phyloP scores from a whole-genome alignment of 371 early-diverging fungal genomes.

The Amoeboradix gromovi region DNA sequence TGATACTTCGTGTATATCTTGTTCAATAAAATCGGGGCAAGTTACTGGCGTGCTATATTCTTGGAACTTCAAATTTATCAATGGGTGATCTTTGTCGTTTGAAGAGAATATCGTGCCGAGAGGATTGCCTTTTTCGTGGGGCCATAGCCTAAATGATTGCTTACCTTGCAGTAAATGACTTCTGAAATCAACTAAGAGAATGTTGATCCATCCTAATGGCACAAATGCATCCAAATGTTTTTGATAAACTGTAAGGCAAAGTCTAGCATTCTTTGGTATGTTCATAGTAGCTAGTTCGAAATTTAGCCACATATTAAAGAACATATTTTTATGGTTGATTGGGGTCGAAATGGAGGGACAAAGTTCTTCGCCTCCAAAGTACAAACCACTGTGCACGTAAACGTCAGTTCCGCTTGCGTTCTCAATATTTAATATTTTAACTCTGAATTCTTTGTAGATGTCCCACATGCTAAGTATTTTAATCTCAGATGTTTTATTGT shows the following conservation, averaged over 20 bases:
- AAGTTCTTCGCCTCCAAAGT: constrained; percentile 1
- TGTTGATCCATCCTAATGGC: constrained; percentile 3
- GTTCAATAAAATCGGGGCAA: neutral
- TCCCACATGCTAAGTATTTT: constrained; percentile 2
- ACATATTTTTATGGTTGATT: neutral
- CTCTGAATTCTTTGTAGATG: constrained; percentile 1
- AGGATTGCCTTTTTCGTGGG: neutral
- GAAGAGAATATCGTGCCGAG: neutral
- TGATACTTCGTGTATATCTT: neutral
- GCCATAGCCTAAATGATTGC: constrained; percentile 1
- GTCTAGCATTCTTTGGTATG: constrained; percentile 2
- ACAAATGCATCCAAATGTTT: neutral
- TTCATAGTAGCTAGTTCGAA: constrained; percentile 3
- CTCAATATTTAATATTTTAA: constrained; percentile 1
- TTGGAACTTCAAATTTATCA: constrained; percentile 1
- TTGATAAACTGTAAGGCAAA: constrained; percentile 2
- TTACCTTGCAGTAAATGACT: neutral
- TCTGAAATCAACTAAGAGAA: constrained; percentile 3
- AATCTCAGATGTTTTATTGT: neutral
- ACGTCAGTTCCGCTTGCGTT: neutral
- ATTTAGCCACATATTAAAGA: constrained; percentile 1
- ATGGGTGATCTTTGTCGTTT: constrained; percentile 1
- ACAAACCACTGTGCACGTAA: neutral
- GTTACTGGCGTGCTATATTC: constrained; percentile 3
- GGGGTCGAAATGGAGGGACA: constrained; percentile 2